Evolutionary conservation across 2,329 filamentous ascomycete species (phyloP), one percentile per base, ranked within the genome.

Genomic region (Aspergillus persii): DNA sequence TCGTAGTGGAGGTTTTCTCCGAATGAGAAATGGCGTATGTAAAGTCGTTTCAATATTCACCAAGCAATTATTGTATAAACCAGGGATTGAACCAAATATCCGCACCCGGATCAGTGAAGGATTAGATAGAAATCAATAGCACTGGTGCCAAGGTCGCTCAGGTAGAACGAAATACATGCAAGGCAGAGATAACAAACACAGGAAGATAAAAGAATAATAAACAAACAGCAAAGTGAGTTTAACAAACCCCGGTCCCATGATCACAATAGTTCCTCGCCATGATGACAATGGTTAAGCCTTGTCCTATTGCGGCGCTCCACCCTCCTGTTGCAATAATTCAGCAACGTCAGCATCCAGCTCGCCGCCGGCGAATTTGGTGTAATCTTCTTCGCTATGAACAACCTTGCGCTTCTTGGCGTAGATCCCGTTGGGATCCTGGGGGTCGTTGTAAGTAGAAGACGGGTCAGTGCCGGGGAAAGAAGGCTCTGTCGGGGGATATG

Each of bases 341-440:
- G 83, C 83, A 51, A 88, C 81, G 71, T 87, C 85, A 7, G 81
- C 83, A 69, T 88, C 86, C 63, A 89, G 75, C 23, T 83, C 84
- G 11, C 82, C 83, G 8, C 79, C 76, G 1, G 81, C 79, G 64
- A 79, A 81, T 46, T 80, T 77, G 47, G 76, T 74, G 63, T 76
- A 76, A 50, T 74, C 76, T 58, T 77, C 76, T 55, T 79, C 77
- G 26, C 66, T 69, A 62, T 79, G 75, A 8, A 73, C 74, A 36
- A 83, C 69, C 65, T 84, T 84, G 49, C 82, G 77, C 63, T 79
- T 81, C 66, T 82, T 82, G 12, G 73, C 69, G 57, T 74, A 75
- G 53, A 70, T 57, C 60, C 69, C 68, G 60, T 74, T 72, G 27
- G 66, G 55, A 48, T 68, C 63, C 47, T 68, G 67, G 39, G 67